phyloP scores from a whole-genome alignment of 2,329 filamentous ascomycete genomes.

The Monosporascus sp. region DNA sequence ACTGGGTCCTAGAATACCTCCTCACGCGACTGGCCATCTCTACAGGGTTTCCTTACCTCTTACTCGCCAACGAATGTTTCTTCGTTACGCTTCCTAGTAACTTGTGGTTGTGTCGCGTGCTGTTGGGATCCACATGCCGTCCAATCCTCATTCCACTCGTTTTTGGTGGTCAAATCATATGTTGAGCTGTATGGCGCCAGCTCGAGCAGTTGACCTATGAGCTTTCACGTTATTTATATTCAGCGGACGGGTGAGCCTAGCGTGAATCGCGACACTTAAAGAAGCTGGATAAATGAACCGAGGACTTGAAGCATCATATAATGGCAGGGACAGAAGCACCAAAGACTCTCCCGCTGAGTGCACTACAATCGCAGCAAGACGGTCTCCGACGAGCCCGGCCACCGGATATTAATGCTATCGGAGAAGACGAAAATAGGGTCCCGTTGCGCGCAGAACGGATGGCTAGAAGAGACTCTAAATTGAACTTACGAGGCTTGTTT shows the following conservation, averaged over 20 bases:
- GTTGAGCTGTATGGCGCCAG: not conserved
- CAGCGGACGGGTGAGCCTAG: not conserved
- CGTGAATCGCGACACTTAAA: not conserved
- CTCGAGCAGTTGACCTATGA: not conserved
- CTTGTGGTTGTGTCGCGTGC: not conserved
- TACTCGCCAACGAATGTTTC: not conserved
- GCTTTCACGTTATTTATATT: not conserved
- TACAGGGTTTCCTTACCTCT: not conserved
- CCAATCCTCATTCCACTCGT: not conserved
- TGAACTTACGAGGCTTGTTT: conserved; percentile 49
- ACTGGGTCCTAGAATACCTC: not conserved
- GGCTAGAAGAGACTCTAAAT: conserved; percentile 44
- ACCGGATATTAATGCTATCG: conserved; percentile 27
- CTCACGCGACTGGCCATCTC: not conserved
- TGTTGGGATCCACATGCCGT: not conserved
- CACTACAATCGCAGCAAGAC: not conserved
- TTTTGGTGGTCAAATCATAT: not conserved
- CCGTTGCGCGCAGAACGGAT: conserved; percentile 39
- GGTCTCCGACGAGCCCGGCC: conserved; percentile 33
- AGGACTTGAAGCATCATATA: not conserved
- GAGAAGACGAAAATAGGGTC: conserved; percentile 32
- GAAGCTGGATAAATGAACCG: not conserved
- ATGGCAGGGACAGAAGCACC: not conserved
- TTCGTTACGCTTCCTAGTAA: not conserved
- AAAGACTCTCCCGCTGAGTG: not conserved